Conservation (phyloP, 2,329 filamentous ascomycete species). For the Arachnopeziza araneosa region DNA sequence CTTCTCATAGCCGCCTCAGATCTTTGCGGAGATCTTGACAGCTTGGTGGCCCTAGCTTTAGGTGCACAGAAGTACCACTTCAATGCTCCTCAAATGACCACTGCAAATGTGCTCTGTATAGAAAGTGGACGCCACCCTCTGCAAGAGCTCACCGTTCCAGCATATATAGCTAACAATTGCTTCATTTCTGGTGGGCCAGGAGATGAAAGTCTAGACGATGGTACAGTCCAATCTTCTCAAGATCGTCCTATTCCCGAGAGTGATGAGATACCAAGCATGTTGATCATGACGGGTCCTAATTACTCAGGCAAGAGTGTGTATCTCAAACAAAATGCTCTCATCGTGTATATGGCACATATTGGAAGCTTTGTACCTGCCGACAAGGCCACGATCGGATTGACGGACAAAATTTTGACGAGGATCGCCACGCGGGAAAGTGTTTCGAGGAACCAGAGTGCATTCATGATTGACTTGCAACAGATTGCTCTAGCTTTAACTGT, state of each 20-base stretch:
- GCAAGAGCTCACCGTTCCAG: conserved; percentile 75
- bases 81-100: conserved; percentile 61
- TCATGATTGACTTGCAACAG: conserved; percentile 79
- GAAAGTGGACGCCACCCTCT: conserved; percentile 77
- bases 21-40: conserved; percentile 81
- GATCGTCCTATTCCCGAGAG: conserved; percentile 8
- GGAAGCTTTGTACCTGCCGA: conserved; percentile 87
- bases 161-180: conserved; percentile 80
- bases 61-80: conserved; percentile 73
- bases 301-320: conserved; percentile 97
- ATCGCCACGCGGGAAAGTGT: conserved; percentile 68
- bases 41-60: conserved; percentile 71
- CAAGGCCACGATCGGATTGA: conserved; percentile 71
- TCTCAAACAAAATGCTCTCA: conserved; percentile 85
- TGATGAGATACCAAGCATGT: conserved; percentile 51
- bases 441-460: conserved; percentile 54
- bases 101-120: conserved; percentile 66
- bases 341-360: conserved; percentile 87
- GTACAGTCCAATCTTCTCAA: neutral
- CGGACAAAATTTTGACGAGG: conserved; percentile 86
- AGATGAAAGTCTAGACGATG: conserved; percentile 12
- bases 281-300: conserved; percentile 88
- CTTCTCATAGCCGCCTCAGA: conserved; percentile 66
- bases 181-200: conserved; percentile 57
- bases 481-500: conserved; percentile 70